Conservation (phyloP, 768 basidiomycete species). For the Terana coerulea region DNA sequence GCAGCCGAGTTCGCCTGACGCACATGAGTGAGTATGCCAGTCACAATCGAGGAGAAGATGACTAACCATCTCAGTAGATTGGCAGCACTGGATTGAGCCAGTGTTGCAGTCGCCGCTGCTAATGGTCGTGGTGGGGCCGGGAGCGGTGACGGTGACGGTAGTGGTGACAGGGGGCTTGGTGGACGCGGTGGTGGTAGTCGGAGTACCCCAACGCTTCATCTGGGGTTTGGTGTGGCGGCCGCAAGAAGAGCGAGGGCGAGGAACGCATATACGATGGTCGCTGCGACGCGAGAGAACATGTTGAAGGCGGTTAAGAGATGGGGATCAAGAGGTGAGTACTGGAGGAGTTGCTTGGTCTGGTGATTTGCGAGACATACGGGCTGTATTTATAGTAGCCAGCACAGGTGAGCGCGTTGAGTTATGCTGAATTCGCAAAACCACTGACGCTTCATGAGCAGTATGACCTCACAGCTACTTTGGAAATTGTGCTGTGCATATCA, state of each 20-base stretch:
- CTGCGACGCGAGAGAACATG: slow-evolving; percentile 15
- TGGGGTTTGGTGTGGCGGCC: slow-evolving; percentile 11
- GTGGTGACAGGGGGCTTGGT: slow-evolving; percentile 6
- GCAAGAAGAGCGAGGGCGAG: slow-evolving; percentile 8
- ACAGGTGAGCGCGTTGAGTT: too few relatives aligned
- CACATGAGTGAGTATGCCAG: too few relatives aligned
- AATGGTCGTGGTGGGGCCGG: neutral
- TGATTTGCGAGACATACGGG: too few relatives aligned
- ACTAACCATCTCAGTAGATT: slow-evolving; percentile 3
- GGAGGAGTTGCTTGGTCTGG: too few relatives aligned
- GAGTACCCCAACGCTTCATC: neutral
- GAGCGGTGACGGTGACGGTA: slow-evolving; percentile 4
- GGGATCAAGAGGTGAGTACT: too few relatives aligned
- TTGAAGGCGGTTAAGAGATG: too few relatives aligned
- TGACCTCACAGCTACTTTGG: too few relatives aligned
- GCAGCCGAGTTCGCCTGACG: slow-evolving; percentile 2
- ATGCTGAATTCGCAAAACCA: too few relatives aligned
- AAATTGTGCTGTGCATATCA: too few relatives aligned
- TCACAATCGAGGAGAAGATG: neutral
- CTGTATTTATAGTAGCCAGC: too few relatives aligned
- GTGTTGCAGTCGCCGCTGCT: slow-evolving; percentile 7
- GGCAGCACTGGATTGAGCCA: slow-evolving; percentile 15
- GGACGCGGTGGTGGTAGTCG: neutral
- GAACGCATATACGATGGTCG: slow-evolving; percentile 4
- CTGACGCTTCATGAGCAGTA: too few relatives aligned